Percentiles rank a stretch among this genome's conserved stretches.
Conservation (phyloP, 2,329 filamentous ascomycete genomes). For the Epichloe typhina region DNA sequence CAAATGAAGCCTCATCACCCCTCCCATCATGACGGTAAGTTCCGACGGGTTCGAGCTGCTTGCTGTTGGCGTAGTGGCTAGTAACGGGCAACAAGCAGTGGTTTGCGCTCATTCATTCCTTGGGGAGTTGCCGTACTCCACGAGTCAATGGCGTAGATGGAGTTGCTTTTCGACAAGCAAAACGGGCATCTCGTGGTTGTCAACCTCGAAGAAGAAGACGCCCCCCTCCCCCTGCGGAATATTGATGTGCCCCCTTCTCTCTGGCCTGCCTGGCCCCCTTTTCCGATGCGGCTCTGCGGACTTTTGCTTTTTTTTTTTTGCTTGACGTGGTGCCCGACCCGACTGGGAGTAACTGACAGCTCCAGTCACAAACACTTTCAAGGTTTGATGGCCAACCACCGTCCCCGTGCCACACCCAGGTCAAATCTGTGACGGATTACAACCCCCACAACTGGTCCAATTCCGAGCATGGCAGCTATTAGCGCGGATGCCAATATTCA, state of each 20-base stretch:
- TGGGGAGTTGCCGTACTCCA: neutral
- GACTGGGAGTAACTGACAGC: neutral
- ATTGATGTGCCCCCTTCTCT: neutral
- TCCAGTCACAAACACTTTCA: neutral
- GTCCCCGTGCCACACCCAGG: neutral
- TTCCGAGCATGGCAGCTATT: neutral
- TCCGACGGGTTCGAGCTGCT: too few relatives aligned
- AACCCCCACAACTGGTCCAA: neutral
- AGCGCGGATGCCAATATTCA: neutral
- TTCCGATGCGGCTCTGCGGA: slow-evolving; percentile 4
- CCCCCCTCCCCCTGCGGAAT: too few relatives aligned
- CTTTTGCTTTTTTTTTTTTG: neutral
- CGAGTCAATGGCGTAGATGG: neutral
- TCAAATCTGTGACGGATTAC: neutral
- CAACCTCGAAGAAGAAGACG: neutral
- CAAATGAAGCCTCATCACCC: neutral
- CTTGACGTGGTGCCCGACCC: too few relatives aligned
- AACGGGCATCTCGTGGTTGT: neutral
- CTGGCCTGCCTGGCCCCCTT: neutral
- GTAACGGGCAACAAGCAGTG: too few relatives aligned
- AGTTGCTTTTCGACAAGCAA: neutral
- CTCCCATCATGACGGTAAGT: too few relatives aligned
- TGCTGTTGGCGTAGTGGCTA: too few relatives aligned
- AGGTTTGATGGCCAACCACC: neutral
- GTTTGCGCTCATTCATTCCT: neutral